These are phyloP conservation scores for Russula lepida DNA, from an alignment of 768 basidiomycete genomes.

Conservation along the genomic window DNA sequence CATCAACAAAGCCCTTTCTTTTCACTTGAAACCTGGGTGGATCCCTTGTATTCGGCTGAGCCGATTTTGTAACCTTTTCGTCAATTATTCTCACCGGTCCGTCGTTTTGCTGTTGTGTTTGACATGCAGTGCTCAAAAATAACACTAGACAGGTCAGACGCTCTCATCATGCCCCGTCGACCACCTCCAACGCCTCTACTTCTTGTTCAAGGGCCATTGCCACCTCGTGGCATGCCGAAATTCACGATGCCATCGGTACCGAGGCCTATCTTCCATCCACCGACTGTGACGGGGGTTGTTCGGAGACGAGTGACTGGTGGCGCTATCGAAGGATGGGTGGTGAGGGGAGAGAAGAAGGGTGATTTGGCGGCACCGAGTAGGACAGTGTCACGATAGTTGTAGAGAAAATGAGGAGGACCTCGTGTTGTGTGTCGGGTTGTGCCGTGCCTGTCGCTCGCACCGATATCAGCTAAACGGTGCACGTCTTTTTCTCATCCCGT, in stretches of 20 bases:
- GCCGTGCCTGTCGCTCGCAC: neutral
- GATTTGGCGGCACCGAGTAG: slow-evolving; percentile 18
- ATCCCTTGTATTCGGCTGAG: slow-evolving; percentile 12
- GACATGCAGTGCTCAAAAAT: neutral
- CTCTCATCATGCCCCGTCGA: slow-evolving; percentile 55
- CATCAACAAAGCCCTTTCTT: neutral
- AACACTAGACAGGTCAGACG: neutral
- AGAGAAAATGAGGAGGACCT: neutral
- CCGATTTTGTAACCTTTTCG: neutral
- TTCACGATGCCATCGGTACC: slow-evolving; percentile 64
- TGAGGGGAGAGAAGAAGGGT: slow-evolving; percentile 25
- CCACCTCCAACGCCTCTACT: slow-evolving; percentile 58
- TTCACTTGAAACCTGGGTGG: neutral
- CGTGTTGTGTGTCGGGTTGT: slow-evolving; percentile 13
- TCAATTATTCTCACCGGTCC: neutral
- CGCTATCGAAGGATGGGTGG: slow-evolving; percentile 1
- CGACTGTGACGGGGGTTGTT: slow-evolving; percentile 4
- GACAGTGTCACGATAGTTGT: neutral
- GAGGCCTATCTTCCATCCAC: slow-evolving; percentile 34
- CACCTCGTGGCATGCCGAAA: slow-evolving; percentile 50
- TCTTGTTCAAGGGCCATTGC: slow-evolving; percentile 52
- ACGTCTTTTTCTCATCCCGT: slow-evolving; percentile 1
- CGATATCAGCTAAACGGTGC: neutral
- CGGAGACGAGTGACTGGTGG: neutral
- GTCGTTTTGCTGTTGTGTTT: neutral